phyloP scores from a whole-genome alignment of 176 grass and related monocot genomes.

The Phragmites australis region DNA sequence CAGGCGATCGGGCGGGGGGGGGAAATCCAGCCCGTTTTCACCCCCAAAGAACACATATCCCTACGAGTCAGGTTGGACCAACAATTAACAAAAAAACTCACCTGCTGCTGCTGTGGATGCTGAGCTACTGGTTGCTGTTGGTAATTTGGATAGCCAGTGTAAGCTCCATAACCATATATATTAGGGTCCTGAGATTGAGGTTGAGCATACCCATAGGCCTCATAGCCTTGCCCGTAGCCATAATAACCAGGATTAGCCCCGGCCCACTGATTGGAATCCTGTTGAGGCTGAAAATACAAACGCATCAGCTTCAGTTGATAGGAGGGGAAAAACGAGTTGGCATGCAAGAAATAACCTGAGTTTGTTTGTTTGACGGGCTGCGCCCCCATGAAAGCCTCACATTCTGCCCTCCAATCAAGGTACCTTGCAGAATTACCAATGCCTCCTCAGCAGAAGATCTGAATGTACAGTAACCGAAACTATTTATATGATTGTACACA shows the following conservation, averaged over 20 bases:
- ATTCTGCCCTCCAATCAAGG: slow-evolving; percentile 53
- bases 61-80: not conserved
- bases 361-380: slow-evolving; percentile 77
- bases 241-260: slow-evolving; percentile 55
- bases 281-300: slow-evolving; percentile 63
- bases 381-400: slow-evolving; percentile 78
- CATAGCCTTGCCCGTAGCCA: slow-evolving; percentile 79
- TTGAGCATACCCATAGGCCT: slow-evolving; percentile 70
- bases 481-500: not conserved
- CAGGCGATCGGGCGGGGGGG: too few species aligned
- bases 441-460: slow-evolving; percentile 66
- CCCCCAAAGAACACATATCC: not conserved
- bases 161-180: slow-evolving; percentile 67
- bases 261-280: slow-evolving; percentile 79
- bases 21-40: too few species aligned
- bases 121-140: slow-evolving; percentile 56
- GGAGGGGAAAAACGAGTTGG: not conserved
- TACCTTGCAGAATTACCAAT: slow-evolving; percentile 54
- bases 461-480: slow-evolving; percentile 1
- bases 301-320: not conserved
- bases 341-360: slow-evolving; percentile 9
- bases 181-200: slow-evolving; percentile 78
- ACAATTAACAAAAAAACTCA: slow-evolving; percentile 23
- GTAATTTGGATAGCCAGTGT: slow-evolving; percentile 78
- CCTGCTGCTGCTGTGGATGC: slow-evolving; percentile 67